phyloP scores from a whole-genome alignment of 768 basidiomycete genomes.

The Collybiopsis confluens region DNA sequence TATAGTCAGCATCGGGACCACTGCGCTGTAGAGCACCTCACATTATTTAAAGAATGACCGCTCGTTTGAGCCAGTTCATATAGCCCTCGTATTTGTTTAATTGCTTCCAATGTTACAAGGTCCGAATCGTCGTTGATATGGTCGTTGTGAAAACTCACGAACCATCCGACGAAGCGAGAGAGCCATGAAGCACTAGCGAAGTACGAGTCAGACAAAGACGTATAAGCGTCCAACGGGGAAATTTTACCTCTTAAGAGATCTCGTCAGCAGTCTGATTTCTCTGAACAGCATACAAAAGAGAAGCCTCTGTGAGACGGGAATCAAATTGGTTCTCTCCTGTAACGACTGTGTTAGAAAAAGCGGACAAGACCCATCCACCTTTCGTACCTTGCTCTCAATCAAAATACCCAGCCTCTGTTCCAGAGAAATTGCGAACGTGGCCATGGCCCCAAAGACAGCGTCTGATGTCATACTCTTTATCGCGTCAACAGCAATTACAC shows the following conservation, averaged over 20 bases:
- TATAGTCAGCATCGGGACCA: no score
- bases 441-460: conserved; percentile 21
- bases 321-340: conserved; percentile 49
- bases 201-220: neutral
- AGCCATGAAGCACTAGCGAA: conserved; percentile 45
- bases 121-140: conserved; percentile 33
- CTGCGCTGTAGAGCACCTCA: conserved; percentile 14
- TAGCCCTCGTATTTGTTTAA: conserved; percentile 42
- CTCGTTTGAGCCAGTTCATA: conserved; percentile 50
- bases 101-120: conserved; percentile 36
- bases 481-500: neutral
- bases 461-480: conserved; percentile 18
- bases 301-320: conserved; percentile 56
- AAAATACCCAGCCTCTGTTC: conserved; percentile 54
- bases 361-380: neutral
- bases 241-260: conserved; percentile 63
- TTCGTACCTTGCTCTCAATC: conserved; percentile 52
- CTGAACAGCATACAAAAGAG: conserved; percentile 59
- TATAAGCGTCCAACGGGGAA: neutral
- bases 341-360: neutral
- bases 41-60: conserved; percentile 39
- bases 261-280: conserved; percentile 58
- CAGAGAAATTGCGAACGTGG: conserved; percentile 48
- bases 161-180: conserved; percentile 39
- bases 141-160: conserved; percentile 32